Evolutionary conservation across 1,284 basidiomycete genomes (phyloP).

Genomic region (Fomitopsis betulina): DNA sequence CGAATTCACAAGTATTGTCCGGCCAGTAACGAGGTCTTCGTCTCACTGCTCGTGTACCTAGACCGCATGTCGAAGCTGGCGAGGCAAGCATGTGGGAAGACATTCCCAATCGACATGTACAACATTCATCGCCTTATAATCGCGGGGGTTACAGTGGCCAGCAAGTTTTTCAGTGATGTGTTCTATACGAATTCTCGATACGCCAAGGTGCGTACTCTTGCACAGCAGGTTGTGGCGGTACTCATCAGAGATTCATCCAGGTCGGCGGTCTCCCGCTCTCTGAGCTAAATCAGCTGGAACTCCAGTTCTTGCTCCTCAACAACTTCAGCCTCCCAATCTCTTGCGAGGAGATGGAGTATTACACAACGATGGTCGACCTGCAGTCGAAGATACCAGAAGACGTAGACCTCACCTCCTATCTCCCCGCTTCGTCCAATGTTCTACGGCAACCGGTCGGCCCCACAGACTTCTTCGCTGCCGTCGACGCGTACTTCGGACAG

Average conservation of each 20-base stretch:
- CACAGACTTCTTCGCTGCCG: conserved; percentile 48
- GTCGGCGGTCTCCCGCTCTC: conserved; percentile 92
- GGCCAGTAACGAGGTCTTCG: conserved; percentile 96
- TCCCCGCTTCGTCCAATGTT: conserved; percentile 24
- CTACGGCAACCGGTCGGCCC: conserved; percentile 32
- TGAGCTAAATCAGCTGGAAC: conserved; percentile 95
- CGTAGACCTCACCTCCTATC: conserved; percentile 21
- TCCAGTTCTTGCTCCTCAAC: conserved; percentile 95
- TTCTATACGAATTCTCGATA: conserved; percentile 99
- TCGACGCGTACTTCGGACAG: conserved; percentile 43
- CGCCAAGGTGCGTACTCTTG: conserved; percentile 73
- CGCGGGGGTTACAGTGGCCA: conserved; percentile 95
- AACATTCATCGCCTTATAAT: conserved; percentile 95
- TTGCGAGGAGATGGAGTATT: conserved; percentile 89
- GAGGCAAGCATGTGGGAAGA: conserved; percentile 59
- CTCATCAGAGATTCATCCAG: conserved; percentile 33
- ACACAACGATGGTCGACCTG: conserved; percentile 82
- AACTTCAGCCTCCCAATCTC: conserved; percentile 91
- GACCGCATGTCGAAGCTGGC: conserved; percentile 83
- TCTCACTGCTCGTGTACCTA: conserved; percentile 93
- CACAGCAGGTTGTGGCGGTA: neutral
- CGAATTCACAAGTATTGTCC: conserved; percentile 98
- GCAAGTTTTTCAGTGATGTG: conserved; percentile 98
- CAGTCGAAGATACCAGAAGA: conserved; percentile 46
- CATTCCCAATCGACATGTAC: conserved; percentile 95